Conservation (phyloP, 2,329 filamentous ascomycete genomes). For the Dactylellina leptospora region DNA sequence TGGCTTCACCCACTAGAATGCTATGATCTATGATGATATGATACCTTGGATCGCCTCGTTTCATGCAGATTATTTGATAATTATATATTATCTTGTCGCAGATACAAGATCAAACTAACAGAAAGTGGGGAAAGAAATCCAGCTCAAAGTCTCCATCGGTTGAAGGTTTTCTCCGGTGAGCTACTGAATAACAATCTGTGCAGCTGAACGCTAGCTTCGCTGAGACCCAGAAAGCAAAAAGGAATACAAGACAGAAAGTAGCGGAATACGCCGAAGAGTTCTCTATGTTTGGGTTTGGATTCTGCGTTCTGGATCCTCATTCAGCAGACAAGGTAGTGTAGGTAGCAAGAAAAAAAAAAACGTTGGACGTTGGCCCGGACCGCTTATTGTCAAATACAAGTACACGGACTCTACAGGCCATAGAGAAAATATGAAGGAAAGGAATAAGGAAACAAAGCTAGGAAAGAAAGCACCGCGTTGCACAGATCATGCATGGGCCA, state of each 20-base stretch:
- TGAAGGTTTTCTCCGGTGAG: constrained; percentile 21
- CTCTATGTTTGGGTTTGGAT: too few species aligned
- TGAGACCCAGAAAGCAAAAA: background rate
- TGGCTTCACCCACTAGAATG: background rate
- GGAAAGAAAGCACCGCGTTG: constrained; percentile 11
- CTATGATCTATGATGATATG: too few species aligned
- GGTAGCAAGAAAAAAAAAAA: background rate
- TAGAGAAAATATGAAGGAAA: background rate
- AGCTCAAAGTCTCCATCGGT: constrained; percentile 16
- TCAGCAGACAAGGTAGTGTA: background rate
- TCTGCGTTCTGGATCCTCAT: background rate
- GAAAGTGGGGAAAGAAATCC: constrained; percentile 13
- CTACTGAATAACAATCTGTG: constrained; percentile 11
- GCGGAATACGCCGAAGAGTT: constrained; percentile 35
- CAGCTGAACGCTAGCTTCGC: constrained; percentile 4
- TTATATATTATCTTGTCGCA: background rate
- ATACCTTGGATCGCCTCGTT: constrained; percentile 45
- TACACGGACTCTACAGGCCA: too few species aligned
- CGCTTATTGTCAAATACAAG: too few species aligned
- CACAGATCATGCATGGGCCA: constrained; percentile 42
- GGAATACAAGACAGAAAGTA: too few species aligned
- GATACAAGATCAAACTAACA: constrained; percentile 6
- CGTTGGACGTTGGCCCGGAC: background rate
- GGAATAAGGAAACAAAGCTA: background rate
- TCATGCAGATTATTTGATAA: constrained; percentile 34